These are phyloP conservation scores for Candida gorgasii DNA, from an alignment of 805 yeast species.

Conservation along the genomic window DNA sequence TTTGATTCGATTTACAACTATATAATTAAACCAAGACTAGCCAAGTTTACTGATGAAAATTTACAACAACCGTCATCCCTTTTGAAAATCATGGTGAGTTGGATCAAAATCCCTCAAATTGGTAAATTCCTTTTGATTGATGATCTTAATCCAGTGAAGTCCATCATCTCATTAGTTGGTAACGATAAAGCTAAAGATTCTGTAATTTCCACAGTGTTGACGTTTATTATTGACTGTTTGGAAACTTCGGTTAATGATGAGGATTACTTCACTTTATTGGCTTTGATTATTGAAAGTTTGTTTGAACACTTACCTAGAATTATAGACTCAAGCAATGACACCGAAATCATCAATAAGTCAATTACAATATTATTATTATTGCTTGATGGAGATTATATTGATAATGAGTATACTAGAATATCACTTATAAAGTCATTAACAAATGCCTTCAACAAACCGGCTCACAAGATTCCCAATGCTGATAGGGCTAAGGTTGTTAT, in stretches of 20 bases:
- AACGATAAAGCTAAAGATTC: slow-evolving; percentile 63
- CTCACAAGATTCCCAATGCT: slow-evolving; percentile 47
- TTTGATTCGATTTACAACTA: slow-evolving; percentile 50
- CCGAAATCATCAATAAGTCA: slow-evolving; percentile 52
- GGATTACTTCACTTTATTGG: slow-evolving; percentile 47
- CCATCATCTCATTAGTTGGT: slow-evolving; percentile 56
- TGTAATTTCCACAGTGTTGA: slow-evolving; percentile 57
- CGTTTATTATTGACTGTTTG: slow-evolving; percentile 52
- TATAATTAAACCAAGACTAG: slow-evolving; percentile 66
- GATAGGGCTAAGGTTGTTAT: slow-evolving; percentile 59
- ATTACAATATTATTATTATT: slow-evolving; percentile 53
- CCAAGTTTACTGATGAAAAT: slow-evolving; percentile 70
- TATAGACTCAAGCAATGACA: slow-evolving; percentile 40
- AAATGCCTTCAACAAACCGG: slow-evolving; percentile 59
- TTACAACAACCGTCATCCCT: slow-evolving; percentile 81
- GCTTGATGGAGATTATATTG: slow-evolving; percentile 58
- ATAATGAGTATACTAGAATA: slow-evolving; percentile 53
- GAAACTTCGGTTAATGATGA: slow-evolving; percentile 37
- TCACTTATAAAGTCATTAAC: slow-evolving; percentile 59
- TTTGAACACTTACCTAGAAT: slow-evolving; percentile 52
- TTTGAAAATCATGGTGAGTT: slow-evolving; percentile 59
- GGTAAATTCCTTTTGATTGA: slow-evolving; percentile 56
- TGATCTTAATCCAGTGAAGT: slow-evolving; percentile 51
- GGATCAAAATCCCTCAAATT: slow-evolving; percentile 48
- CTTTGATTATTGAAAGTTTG: slow-evolving; percentile 59